These are phyloP conservation scores for Anethum foeniculum DNA, from an alignment of 140 eudicot species.

Conservation along the genomic window DNA sequence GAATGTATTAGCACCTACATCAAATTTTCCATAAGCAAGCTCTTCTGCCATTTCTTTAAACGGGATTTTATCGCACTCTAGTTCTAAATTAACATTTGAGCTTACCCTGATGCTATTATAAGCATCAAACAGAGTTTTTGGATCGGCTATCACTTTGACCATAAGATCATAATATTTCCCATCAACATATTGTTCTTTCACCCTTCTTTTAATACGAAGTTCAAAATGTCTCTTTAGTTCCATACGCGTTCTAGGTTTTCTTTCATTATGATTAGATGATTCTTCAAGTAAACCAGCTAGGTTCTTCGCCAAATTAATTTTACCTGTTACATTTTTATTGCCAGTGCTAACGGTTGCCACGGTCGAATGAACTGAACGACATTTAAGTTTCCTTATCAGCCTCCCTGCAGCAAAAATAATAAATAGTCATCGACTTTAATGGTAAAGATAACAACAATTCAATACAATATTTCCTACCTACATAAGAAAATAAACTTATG, in stretches of 20 bases:
- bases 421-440: not conserved
- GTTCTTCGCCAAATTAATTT: constrained; percentile 45
- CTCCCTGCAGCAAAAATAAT: constrained; percentile 21
- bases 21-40: constrained; percentile 43
- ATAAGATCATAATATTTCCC: constrained; percentile 68
- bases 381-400: constrained; percentile 17
- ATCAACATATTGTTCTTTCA: constrained; percentile 57
- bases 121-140: constrained; percentile 70
- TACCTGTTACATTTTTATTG: constrained; percentile 17
- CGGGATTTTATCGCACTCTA: constrained; percentile 36
- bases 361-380: constrained; percentile 27
- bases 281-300: constrained; percentile 59
- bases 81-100: constrained; percentile 52
- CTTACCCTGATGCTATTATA: constrained; percentile 55
- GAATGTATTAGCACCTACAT: constrained; percentile 43
- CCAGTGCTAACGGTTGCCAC: constrained; percentile 19
- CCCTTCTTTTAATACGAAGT: constrained; percentile 68
- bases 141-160: constrained; percentile 61
- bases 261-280: constrained; percentile 34
- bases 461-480: not conserved
- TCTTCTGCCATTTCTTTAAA: constrained; percentile 62
- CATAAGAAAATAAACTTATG: not conserved
- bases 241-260: constrained; percentile 37
- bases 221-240: constrained; percentile 57
- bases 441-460: not conserved